Percentiles rank a stretch among this genome's conserved stretches.
phyloP scores from a whole-genome alignment of 2,329 filamentous ascomycete genomes.

The Sarocladium oryzae region DNA sequence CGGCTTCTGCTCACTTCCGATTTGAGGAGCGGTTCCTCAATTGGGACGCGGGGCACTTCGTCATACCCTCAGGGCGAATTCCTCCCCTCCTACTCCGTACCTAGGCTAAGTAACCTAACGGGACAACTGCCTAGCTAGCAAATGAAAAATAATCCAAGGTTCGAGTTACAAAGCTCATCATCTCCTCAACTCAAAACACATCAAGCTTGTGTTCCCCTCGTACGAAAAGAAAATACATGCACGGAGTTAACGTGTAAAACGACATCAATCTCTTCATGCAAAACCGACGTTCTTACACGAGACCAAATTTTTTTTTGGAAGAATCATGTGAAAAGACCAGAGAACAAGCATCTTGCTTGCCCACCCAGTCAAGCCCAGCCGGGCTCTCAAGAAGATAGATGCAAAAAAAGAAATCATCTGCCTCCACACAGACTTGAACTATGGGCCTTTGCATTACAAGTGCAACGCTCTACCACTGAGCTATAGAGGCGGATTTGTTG shows the following conservation, averaged over 20 bases:
- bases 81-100: no score
- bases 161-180: no score
- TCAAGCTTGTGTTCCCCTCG: no score
- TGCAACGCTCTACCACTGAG: constrained; percentile 10
- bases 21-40: constrained; percentile 1
- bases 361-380: background rate
- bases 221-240: no score
- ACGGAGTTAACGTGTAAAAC: no score
- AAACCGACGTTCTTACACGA: no score
- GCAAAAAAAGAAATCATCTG: constrained; percentile 3
- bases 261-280: no score
- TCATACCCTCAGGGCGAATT: background rate
- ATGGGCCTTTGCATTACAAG: constrained; percentile 10
- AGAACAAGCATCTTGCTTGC: background rate
- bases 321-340: background rate
- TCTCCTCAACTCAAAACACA: no score
- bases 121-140: no score
- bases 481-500: constrained; percentile 6
- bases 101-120: no score
- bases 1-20: background rate
- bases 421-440: constrained; percentile 10
- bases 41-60: constrained; percentile 7
- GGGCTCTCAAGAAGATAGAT: background rate
- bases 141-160: no score
- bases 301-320: no score